Conservation (phyloP, 768 basidiomycete species). For the Naematelia encephala region DNA sequence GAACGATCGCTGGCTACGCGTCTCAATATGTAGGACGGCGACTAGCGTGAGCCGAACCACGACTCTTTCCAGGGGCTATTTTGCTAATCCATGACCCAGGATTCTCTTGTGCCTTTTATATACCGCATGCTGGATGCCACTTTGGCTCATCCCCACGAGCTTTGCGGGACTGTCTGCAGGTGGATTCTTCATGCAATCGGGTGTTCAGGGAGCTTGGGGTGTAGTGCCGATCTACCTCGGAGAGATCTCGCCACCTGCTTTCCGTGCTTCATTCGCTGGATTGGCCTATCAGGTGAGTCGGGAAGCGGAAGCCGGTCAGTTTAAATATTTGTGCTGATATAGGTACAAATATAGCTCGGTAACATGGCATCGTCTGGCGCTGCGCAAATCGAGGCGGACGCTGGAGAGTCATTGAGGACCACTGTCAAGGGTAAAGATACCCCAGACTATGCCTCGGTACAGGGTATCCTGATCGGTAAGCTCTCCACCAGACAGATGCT, state of each 20-base stretch:
- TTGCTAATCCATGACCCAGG: constrained; percentile 5
- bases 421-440: constrained; percentile 58
- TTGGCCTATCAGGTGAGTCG: constrained; percentile 66
- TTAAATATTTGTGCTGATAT: constrained; percentile 44
- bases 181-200: constrained; percentile 75
- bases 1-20: constrained; percentile 65
- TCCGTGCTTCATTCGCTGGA: constrained; percentile 82
- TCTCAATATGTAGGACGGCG: constrained; percentile 78
- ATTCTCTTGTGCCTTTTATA: constrained; percentile 33
- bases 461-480: constrained; percentile 78
- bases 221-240: constrained; percentile 79
- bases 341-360: constrained; percentile 57
- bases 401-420: constrained; percentile 54
- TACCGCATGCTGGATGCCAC: constrained; percentile 49
- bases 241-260: constrained; percentile 82
- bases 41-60: constrained; percentile 64
- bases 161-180: constrained; percentile 73
- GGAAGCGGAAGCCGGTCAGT: no score
- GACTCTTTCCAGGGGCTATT: neutral
- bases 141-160: constrained; percentile 75
- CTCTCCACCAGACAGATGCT: neutral
- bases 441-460: constrained; percentile 67
- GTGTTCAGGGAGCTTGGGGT: constrained; percentile 88
- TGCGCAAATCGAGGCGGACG: constrained; percentile 73
- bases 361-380: constrained; percentile 70